Percentiles rank a stretch among this genome's conserved stretches.
Evolutionary conservation across 176 grass and related monocot species (phyloP).

Genomic region (Juncus inflexus): DNA sequence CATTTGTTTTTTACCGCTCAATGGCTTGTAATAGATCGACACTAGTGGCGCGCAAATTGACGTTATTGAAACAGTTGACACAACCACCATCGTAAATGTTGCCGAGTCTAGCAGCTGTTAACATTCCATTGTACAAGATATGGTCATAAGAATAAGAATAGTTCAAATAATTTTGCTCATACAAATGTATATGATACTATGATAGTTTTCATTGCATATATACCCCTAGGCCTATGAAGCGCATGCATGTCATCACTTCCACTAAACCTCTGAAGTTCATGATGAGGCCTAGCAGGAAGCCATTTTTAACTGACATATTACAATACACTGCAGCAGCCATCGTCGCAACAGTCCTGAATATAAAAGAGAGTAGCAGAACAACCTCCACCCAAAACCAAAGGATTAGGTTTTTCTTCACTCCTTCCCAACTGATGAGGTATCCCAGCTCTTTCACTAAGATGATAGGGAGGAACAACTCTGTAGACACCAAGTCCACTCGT

Average conservation of each 20-base stretch:
- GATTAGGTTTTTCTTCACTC: not conserved
- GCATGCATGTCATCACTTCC: slow-evolving; percentile 8
- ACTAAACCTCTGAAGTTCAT: slow-evolving; percentile 33
- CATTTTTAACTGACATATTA: not conserved
- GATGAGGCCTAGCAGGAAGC: slow-evolving; percentile 26
- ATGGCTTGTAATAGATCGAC: slow-evolving; percentile 26
- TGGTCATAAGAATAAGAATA: too few relatives aligned
- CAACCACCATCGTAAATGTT: slow-evolving; percentile 3
- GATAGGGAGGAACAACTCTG: slow-evolving; percentile 21
- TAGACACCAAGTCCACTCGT: slow-evolving; percentile 16
- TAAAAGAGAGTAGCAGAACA: not conserved
- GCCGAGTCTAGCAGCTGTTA: slow-evolving; percentile 13
- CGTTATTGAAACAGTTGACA: not conserved
- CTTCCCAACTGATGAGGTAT: slow-evolving; percentile 1
- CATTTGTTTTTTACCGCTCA: slow-evolving; percentile 15
- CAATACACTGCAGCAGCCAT: slow-evolving; percentile 10
- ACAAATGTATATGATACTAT: slow-evolving; percentile 30
- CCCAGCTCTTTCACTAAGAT: slow-evolving; percentile 10
- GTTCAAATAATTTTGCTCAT: not conserved
- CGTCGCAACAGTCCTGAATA: slow-evolving; percentile 5
- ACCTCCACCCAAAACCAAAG: not conserved
- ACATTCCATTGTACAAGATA: too few relatives aligned
- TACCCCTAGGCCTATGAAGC: not conserved
- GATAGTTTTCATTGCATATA: not conserved
- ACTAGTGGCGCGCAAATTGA: slow-evolving; percentile 7